phyloP scores from a whole-genome alignment of 2,329 filamentous ascomycete genomes.

The Pestalotiopsis sp. region DNA sequence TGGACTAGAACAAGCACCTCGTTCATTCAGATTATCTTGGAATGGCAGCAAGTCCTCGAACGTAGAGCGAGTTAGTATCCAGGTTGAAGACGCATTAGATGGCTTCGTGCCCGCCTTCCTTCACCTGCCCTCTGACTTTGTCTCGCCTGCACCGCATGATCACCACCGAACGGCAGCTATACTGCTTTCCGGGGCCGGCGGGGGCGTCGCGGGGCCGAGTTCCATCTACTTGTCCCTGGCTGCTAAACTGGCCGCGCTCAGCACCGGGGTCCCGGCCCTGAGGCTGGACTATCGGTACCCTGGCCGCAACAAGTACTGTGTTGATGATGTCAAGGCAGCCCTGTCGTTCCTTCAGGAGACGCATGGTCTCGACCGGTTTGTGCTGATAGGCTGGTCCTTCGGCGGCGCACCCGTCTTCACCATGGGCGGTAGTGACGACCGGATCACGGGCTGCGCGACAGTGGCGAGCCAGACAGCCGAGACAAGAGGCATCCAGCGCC shows the following conservation, averaged over 20 bases:
- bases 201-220: constrained; percentile 35
- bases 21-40: not conserved
- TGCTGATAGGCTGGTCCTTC: constrained; percentile 45
- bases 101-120: constrained; percentile 30
- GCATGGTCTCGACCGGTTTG: constrained; percentile 35
- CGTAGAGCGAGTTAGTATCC: not conserved
- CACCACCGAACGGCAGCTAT: constrained; percentile 4
- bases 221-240: constrained; percentile 41
- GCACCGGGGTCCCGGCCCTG: constrained; percentile 35
- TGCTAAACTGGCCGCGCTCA: constrained; percentile 40
- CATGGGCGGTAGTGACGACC: constrained; percentile 30
- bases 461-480: constrained; percentile 41
- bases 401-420: constrained; percentile 43
- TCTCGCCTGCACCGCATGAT: constrained; percentile 32
- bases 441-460: constrained; percentile 35
- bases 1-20: not conserved
- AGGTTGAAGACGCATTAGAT: constrained; percentile 7
- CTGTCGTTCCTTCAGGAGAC: constrained; percentile 36
- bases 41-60: not conserved
- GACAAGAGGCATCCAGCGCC: constrained; percentile 32
- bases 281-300: constrained; percentile 39
- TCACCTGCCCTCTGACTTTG: constrained; percentile 33
- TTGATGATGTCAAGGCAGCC: constrained; percentile 35
- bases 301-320: constrained; percentile 32
- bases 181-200: not conserved